Base-by-base conservation (phyloP, 352 stramenopile genomes). In the Globisporangium polare region DNA sequence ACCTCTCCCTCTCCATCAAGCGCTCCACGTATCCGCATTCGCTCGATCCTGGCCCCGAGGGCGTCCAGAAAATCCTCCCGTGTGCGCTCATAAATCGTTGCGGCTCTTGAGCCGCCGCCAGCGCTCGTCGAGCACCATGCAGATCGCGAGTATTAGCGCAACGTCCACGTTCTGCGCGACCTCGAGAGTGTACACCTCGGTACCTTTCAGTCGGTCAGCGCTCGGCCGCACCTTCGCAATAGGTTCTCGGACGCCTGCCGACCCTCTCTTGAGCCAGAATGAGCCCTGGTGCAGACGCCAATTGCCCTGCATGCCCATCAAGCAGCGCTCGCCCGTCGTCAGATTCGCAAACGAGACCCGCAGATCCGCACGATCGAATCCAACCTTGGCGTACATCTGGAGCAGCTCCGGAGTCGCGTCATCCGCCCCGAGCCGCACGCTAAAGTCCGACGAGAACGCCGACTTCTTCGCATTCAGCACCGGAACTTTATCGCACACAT, bases 101-200 rank as follows among this genome's bases (percentile, higher is more conserved):
- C 9, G 33, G 33, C 33, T 37, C 33, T 37, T 37, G 33, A 13
- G 9, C 9, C 33, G 37, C 4, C 37, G 37, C 37, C 37, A 42
- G 37, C 50, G 50, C 31, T 56, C 62, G 29, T 68, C 62, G 18
- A 68, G 43, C 7, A 50, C 49, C 35, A 64, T 50, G 35, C 56
- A 69, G 39, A 69, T 27, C 10, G 60, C 13, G 12, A 69, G 43
- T 12, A 65, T 26, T 2, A 69, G 42, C 22, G 43, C 63, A 3
- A 31, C n/a, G 41, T 62, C 63, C 24, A 66, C 35, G n/a, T 54
- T 41, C 12, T 57, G 35, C 31, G 58, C 63, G 13, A 65, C 26
- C n/a, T 59, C 50, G 13, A 68, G 35, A 27, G 26, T 47, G 56
- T 65, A 63, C 35, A 49, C 37, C 22, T 58, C 53, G 12, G 13